These are phyloP conservation scores for Sextonia rubra DNA, from an alignment of 164 flowering plant genomes.

Conservation along the genomic window DNA sequence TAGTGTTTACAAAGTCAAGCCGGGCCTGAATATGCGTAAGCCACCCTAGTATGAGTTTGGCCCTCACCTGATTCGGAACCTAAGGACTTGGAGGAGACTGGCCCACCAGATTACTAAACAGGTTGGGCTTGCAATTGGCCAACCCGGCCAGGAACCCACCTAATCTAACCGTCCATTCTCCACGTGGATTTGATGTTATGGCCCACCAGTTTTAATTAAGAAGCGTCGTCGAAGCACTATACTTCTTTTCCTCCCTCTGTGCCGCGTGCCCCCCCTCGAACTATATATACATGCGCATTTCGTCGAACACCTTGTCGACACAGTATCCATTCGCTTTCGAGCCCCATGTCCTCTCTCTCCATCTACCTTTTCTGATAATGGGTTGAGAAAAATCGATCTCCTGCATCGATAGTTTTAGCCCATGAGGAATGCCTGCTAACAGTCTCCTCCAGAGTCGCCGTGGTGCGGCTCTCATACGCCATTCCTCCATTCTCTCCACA, in stretches of 20 bases:
- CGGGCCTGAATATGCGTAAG: too few species aligned
- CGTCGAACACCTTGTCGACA: slow-evolving; percentile 6
- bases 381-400: not conserved
- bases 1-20: too few species aligned
- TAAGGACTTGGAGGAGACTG: too few species aligned
- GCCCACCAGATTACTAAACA: too few species aligned
- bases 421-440: slow-evolving; percentile 2
- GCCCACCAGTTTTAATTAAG: too few species aligned
- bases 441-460: not conserved
- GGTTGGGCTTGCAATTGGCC: too few species aligned
- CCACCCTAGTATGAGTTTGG: too few species aligned
- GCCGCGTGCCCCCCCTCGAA: not conserved
- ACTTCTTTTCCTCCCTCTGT: not conserved
- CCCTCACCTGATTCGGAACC: too few species aligned
- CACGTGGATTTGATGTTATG: too few species aligned
- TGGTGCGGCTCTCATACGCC: not conserved
- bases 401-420: not conserved
- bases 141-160: too few species aligned
- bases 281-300: slow-evolving; percentile 5
- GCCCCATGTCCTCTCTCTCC: not conserved
- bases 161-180: too few species aligned
- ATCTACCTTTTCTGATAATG: not conserved
- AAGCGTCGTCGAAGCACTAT: too few species aligned
- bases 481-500: not conserved
- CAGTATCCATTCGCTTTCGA: not conserved